Evolutionary conservation across 1,284 basidiomycete species (phyloP).

Genomic region (Sporisorium scitamineum): DNA sequence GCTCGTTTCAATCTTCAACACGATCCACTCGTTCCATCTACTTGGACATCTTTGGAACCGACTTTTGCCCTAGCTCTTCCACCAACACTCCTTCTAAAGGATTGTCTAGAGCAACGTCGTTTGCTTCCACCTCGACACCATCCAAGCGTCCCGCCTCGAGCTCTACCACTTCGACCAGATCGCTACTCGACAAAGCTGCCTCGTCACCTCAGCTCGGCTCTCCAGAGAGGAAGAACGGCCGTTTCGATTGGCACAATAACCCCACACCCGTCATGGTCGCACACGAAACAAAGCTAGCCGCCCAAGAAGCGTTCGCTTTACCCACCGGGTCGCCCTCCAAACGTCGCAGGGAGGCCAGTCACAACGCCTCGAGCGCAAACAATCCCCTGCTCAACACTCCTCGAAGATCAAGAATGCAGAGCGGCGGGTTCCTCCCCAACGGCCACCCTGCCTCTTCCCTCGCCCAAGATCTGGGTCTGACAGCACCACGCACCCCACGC

Average conservation of each 20-base stretch:
- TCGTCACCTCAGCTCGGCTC: conserved; percentile 56
- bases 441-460: conserved; percentile 59
- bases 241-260: conserved; percentile 55
- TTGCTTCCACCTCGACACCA: conserved; percentile 24
- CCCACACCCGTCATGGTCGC: conserved; percentile 48
- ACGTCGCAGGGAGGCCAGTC: conserved; percentile 32
- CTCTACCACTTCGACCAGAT: conserved; percentile 6
- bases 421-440: conserved; percentile 51
- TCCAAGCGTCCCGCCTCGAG: conserved; percentile 9
- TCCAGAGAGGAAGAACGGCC: conserved; percentile 43
- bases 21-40: conserved; percentile 38
- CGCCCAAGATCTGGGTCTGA: conserved; percentile 54
- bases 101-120: conserved; percentile 18
- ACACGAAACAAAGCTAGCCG: conserved; percentile 28
- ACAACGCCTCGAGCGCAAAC: conserved; percentile 11
- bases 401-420: conserved; percentile 27
- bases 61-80: conserved; percentile 25
- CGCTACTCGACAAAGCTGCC: conserved; percentile 40
- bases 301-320: conserved; percentile 24
- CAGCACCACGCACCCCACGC: conserved; percentile 44
- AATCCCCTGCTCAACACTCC: conserved; percentile 25
- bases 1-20: conserved; percentile 31
- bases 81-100: conserved; percentile 7
- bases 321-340: conserved; percentile 37
- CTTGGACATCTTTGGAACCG: conserved; percentile 47